These are phyloP conservation scores for Pestalotiopsis sp. DNA, from an alignment of 2,329 filamentous ascomycete species.

Conservation along the genomic window DNA sequence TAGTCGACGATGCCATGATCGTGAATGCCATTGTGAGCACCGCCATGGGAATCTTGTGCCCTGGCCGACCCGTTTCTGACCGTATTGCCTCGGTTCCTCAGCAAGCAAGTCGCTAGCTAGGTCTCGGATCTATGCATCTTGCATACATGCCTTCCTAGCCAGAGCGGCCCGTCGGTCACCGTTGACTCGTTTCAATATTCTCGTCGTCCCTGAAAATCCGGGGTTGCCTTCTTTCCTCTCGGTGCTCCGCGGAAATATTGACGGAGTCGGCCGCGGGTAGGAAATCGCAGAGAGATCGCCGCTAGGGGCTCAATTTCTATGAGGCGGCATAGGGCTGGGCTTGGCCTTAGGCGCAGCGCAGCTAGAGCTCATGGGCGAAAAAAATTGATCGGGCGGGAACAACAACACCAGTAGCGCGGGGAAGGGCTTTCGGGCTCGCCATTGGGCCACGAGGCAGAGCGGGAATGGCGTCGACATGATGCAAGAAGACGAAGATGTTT, in stretches of 20 bases:
- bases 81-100: not conserved
- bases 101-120: not conserved
- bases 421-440: not conserved
- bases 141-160: not conserved
- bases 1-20: not conserved
- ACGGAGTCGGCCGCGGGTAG: constrained; percentile 3
- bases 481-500: not conserved
- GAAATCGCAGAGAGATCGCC: not conserved
- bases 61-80: not conserved
- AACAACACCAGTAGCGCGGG: constrained; percentile 1
- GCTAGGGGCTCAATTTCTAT: not conserved
- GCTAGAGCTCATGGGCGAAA: no score
- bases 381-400: not conserved
- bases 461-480: not conserved
- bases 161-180: not conserved
- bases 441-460: not conserved
- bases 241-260: constrained; percentile 6
- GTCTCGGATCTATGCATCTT: not conserved
- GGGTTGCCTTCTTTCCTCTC: not conserved
- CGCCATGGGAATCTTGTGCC: not conserved
- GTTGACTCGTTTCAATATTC: not conserved
- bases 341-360: no score
- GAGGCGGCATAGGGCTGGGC: not conserved
- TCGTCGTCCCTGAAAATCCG: not conserved
- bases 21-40: not conserved